Percentiles rank a stretch among this genome's conserved stretches.
Evolutionary conservation across 179 eudicot genomes (phyloP).

Genomic region (Amaranthus tricolor): DNA sequence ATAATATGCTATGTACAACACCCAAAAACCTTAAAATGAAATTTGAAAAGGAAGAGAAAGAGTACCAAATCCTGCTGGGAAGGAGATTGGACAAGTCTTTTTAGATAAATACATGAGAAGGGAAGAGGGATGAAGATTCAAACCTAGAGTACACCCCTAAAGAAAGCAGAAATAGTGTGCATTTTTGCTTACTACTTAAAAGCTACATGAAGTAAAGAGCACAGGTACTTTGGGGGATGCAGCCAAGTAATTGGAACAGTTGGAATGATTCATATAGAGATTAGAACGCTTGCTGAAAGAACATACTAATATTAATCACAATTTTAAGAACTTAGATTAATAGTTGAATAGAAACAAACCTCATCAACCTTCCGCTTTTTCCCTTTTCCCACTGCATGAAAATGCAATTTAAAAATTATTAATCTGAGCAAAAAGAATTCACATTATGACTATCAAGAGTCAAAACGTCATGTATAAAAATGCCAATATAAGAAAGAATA

Average conservation of each 20-base stretch:
- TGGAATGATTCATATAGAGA: not conserved
- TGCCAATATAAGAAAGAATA: not conserved
- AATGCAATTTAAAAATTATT: constrained; percentile 15
- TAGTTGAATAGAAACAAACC: constrained; percentile 42
- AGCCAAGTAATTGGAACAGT: not conserved
- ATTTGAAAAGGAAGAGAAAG: not conserved
- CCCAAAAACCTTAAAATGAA: not conserved
- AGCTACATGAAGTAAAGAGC: not conserved
- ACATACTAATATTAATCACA: not conserved
- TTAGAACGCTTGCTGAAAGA: not conserved
- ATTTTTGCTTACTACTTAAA: not conserved
- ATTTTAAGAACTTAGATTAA: not conserved
- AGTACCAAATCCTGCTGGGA: not conserved
- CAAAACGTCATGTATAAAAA: not conserved
- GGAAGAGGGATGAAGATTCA: not conserved
- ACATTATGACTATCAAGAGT: not conserved
- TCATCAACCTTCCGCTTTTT: constrained; percentile 88
- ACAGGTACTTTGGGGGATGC: not conserved
- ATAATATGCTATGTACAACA: not conserved
- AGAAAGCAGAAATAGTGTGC: not conserved
- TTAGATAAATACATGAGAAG: not conserved
- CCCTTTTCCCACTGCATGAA: constrained; percentile 70
- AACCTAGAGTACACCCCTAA: not conserved
- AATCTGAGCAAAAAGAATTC: not conserved
- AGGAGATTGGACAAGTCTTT: not conserved